A percentile compares a stretch with the other conserved stretches of the same genome.
Conservation (phyloP, 2,329 filamentous ascomycete genomes). For the Aspergillus niger region DNA sequence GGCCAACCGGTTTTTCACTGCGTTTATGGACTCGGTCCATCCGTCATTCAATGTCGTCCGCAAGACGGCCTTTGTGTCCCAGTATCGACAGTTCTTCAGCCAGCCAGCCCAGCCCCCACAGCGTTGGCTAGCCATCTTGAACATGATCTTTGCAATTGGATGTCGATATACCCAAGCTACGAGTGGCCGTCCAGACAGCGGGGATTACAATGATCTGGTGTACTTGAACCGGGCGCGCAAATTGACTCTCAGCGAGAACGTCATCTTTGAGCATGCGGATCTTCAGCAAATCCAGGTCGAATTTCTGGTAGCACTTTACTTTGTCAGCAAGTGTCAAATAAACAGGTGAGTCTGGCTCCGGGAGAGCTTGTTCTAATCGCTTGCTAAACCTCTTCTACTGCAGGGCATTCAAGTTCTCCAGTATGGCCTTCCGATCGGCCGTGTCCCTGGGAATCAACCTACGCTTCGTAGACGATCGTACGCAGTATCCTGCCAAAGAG, state of each 20-base stretch:
- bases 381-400: not conserved
- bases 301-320: conserved; percentile 43
- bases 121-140: conserved; percentile 47
- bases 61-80: conserved; percentile 38
- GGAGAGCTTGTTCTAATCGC: not conserved
- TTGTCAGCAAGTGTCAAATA: conserved; percentile 43
- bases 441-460: conserved; percentile 46
- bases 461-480: conserved; percentile 37
- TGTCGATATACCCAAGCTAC: conserved; percentile 42
- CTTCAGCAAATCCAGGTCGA: conserved; percentile 48
- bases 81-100: conserved; percentile 41
- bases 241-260: conserved; percentile 37
- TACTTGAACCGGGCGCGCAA: conserved; percentile 45
- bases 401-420: conserved; percentile 45
- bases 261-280: conserved; percentile 44
- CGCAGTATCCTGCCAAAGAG: conserved; percentile 43
- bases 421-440: conserved; percentile 44
- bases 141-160: conserved; percentile 50
- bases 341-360: conserved; percentile 37
- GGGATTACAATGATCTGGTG: conserved; percentile 39
- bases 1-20: conserved; percentile 42
- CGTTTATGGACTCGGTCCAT: conserved; percentile 44
- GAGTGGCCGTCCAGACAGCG: conserved; percentile 17
- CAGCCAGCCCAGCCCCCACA: conserved; percentile 29
- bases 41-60: conserved; percentile 45